phyloP scores from a whole-genome alignment of 208 protist genomes.

The Angomonas deanei region DNA sequence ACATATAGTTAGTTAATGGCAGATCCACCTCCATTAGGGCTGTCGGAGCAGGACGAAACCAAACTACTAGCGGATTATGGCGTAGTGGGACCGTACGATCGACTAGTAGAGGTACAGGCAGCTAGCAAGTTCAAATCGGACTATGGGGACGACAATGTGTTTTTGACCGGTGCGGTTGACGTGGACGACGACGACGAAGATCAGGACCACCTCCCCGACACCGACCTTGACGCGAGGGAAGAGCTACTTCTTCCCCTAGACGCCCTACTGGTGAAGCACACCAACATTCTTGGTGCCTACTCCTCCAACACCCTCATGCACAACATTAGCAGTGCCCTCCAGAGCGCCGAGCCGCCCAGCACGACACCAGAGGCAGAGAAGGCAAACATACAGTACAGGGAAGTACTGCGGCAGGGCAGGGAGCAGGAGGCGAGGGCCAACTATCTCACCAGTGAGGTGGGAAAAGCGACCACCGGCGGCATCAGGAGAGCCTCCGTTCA shows the following conservation, averaged over 20 bases:
- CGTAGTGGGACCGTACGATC: conserved; percentile 37
- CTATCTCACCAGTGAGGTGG: not conserved
- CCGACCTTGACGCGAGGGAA: conserved; percentile 3
- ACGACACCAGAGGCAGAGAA: not conserved
- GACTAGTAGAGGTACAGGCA: conserved; percentile 40
- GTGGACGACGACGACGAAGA: conserved; percentile 18
- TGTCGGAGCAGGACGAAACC: conserved; percentile 56
- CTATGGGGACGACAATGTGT: conserved; percentile 54
- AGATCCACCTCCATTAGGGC: not conserved
- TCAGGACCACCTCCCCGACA: not conserved
- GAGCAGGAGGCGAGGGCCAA: not conserved
- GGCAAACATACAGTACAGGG: not conserved
- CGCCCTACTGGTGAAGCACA: conserved; percentile 32
- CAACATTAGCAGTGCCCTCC: not conserved
- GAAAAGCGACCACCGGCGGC: not conserved
- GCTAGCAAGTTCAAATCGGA: conserved; percentile 50
- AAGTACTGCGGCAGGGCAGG: not conserved
- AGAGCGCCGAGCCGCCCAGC: not conserved
- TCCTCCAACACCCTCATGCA: not conserved
- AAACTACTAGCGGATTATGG: conserved; percentile 75
- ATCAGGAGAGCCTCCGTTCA: not conserved
- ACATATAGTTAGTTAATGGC: conserved; percentile 10
- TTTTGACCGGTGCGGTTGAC: conserved; percentile 49
- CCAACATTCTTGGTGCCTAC: conserved; percentile 18
- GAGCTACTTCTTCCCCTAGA: conserved; percentile 16